Base-by-base conservation (phyloP, 169 alveolate genomes). In the Eimeria maxima region DNA sequence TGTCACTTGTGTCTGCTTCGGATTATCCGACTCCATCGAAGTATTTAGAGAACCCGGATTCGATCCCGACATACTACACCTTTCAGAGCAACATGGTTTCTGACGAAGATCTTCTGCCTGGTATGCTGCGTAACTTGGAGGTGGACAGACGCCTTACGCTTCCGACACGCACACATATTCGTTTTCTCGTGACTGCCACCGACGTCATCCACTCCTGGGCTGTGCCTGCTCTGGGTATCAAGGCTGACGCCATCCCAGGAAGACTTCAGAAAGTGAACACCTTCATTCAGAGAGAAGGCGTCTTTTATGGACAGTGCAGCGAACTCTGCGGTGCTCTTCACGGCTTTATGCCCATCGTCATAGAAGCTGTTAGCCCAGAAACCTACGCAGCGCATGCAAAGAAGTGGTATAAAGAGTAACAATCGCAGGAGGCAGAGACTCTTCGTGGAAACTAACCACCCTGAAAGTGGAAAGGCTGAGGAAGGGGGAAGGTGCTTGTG, bases 311-410 rank as follows among this genome's bases (percentile, higher is more conserved):
- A 50, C 99, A 98, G 94, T 97, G 98, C 95, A 97, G 98, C 44
- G 99, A 98, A 96, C 98, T 98, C 96, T 98, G 99, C 94, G 99
- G 99, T 11, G 98, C 99, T 4, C 97, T 98, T 57, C 99, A 98
- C 76, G 99, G 99, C 76, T 98, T 98, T 88, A 98, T 98, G 99
- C 99, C 99, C 60, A 98, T 98, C 60, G 99, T 98, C 44, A 97
- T 98, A 8, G 99, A 98, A 96, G 99, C 98, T 0, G 98, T 97
- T 24, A 93, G 98, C 47, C 98, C 98, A 8, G 99, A 98, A 96
- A 98, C 99, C 42, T 98, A 98, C 90, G 99, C 99, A 7, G 99
- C 99, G 38, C 99, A 98, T 92, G 99, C 99, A 45, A 98, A 97
- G 96, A 98, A 98, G 97, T 98, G 98, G 97, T 98, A 98, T 96